Evolutionary conservation across 2,329 filamentous ascomycete genomes (phyloP).

Genomic region (Trichothecium roseum): DNA sequence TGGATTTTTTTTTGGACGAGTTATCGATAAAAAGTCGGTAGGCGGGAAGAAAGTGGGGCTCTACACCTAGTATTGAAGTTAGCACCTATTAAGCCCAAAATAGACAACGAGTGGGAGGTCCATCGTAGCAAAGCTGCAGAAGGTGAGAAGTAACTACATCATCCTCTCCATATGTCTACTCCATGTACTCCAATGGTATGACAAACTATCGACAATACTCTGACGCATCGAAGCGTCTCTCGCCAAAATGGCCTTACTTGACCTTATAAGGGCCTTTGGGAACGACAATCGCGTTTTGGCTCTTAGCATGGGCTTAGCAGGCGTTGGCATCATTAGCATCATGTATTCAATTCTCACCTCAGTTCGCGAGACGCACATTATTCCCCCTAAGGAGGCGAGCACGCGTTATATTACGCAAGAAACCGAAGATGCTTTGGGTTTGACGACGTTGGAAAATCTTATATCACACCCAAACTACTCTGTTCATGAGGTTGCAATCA

Average conservation of each 20-base stretch:
- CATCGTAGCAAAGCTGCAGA: too few species aligned
- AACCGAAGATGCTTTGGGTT: constrained; percentile 60
- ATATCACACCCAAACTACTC: constrained; percentile 61
- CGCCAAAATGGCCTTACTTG: constrained; percentile 26
- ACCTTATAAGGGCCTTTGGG: constrained; percentile 16
- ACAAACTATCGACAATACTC: too few species aligned
- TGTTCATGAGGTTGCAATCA: constrained; percentile 57
- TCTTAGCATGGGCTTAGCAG: constrained; percentile 43
- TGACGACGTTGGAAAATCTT: constrained; percentile 57
- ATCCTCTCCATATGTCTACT: too few species aligned
- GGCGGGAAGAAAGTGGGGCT: neutral
- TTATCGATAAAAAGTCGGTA: constrained; percentile 12
- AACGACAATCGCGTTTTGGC: constrained; percentile 45
- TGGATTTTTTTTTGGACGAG: constrained; percentile 6
- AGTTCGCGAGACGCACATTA: constrained; percentile 54
- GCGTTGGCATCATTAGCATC: constrained; percentile 45
- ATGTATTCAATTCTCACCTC: constrained; percentile 48
- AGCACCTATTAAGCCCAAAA: too few species aligned
- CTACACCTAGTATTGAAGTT: neutral
- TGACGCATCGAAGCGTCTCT: too few species aligned
- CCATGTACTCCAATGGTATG: too few species aligned
- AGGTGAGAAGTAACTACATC: too few species aligned
- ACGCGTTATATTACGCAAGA: constrained; percentile 66
- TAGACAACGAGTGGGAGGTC: too few species aligned
- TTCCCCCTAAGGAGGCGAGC: constrained; percentile 54